phyloP scores from a whole-genome alignment of 192 early-diverging fungal species.

The Rhizophlyctis rosea region DNA sequence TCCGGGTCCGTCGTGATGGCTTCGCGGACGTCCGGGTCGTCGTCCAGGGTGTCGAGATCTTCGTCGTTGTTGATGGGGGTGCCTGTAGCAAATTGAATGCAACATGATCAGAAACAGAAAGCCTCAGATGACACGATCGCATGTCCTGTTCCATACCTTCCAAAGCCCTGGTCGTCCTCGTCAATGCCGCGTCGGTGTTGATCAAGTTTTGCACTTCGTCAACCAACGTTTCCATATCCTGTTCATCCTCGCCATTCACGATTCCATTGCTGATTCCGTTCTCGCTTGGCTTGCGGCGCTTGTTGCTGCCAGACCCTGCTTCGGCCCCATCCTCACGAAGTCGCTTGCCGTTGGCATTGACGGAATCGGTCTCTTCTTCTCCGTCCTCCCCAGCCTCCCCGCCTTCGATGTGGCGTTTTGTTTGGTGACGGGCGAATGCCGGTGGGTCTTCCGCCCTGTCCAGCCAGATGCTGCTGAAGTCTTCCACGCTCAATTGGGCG shows the following conservation, averaged over 20 bases:
- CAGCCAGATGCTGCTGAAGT: constrained; percentile 85
- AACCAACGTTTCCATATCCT: too few species aligned
- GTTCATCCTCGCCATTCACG: too few species aligned
- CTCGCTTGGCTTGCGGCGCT: too few species aligned
- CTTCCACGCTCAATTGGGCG: constrained; percentile 65
- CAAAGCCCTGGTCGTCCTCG: background rate
- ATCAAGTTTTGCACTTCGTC: too few species aligned
- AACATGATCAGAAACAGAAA: too few species aligned
- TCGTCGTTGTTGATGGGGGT: constrained; percentile 26
- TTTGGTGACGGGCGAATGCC: constrained; percentile 50
- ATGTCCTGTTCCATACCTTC: background rate
- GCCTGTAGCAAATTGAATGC: too few species aligned
- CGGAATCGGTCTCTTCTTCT: too few species aligned
- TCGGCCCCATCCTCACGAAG: too few species aligned
- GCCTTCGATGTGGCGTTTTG: constrained; percentile 20
- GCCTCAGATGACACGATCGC: background rate
- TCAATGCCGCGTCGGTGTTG: too few species aligned
- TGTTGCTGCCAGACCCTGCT: too few species aligned
- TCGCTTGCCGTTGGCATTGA: too few species aligned
- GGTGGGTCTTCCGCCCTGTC: constrained; percentile 81
- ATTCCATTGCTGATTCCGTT: too few species aligned
- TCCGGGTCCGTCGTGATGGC: constrained; percentile 61
- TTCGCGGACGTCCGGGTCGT: constrained; percentile 47
- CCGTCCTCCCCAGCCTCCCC: constrained; percentile 26
- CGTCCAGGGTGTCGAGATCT: constrained; percentile 41